Conservation (phyloP, 2,329 filamentous ascomycete species). For the Alternaria longipes region DNA sequence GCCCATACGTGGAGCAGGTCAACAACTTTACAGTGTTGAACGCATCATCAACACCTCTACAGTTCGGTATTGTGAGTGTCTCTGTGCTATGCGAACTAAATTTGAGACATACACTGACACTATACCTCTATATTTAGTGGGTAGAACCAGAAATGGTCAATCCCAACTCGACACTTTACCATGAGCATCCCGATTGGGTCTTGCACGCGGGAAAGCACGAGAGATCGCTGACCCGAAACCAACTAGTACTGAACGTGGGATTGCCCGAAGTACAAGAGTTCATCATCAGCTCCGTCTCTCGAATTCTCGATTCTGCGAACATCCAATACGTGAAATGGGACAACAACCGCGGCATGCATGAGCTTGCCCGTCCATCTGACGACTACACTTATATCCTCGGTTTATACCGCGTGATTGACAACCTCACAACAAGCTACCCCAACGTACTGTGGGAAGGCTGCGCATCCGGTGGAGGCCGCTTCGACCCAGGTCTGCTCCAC, state of each 20-base stretch:
- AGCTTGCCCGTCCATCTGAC: constrained; percentile 63
- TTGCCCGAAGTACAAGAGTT: constrained; percentile 70
- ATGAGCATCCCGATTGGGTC: constrained; percentile 71
- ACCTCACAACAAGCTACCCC: constrained; percentile 67
- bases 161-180: constrained; percentile 68
- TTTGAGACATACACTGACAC: background rate
- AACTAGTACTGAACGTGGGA: constrained; percentile 70
- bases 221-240: constrained; percentile 64
- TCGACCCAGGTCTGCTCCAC: constrained; percentile 69
- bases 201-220: constrained; percentile 66
- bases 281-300: constrained; percentile 65
- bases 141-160: constrained; percentile 75
- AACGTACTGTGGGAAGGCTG: constrained; percentile 73
- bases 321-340: constrained; percentile 74
- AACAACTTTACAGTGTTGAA: constrained; percentile 61
- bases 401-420: constrained; percentile 69
- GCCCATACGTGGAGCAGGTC: constrained; percentile 60
- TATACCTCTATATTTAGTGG: constrained; percentile 53
- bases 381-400: constrained; percentile 70
- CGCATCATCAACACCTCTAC: constrained; percentile 57
- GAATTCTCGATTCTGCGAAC: constrained; percentile 62
- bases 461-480: constrained; percentile 70
- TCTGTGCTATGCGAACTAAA: background rate
- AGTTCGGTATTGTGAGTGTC: constrained; percentile 62
- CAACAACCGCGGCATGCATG: constrained; percentile 72